phyloP scores from a whole-genome alignment of 371 early-diverging fungal genomes.

The Rhizopus delemar region DNA sequence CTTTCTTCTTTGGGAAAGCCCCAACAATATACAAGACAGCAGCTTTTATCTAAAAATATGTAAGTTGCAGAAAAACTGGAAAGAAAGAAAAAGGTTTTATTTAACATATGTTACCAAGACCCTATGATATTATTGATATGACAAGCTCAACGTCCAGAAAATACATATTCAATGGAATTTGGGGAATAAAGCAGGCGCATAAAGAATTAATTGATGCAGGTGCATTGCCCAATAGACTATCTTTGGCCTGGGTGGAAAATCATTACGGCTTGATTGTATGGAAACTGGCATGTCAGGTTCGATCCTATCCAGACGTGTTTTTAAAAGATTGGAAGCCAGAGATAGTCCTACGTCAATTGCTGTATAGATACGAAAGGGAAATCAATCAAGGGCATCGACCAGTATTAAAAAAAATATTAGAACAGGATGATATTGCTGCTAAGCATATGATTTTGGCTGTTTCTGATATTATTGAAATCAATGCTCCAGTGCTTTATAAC shows the following conservation, averaged over 20 bases:
- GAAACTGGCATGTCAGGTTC: slow-evolving; percentile 67
- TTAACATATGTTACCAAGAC: not conserved
- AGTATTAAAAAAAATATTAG: slow-evolving; percentile 66
- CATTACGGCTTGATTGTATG: slow-evolving; percentile 75
- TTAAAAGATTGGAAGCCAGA: slow-evolving; percentile 45
- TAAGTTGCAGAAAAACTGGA: slow-evolving; percentile 5
- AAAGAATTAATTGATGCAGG: slow-evolving; percentile 43
- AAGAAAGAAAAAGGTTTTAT: too few species aligned
- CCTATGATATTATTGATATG: slow-evolving; percentile 33
- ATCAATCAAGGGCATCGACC: slow-evolving; percentile 69
- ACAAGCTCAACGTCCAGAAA: slow-evolving; percentile 27
- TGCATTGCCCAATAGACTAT: slow-evolving; percentile 35
- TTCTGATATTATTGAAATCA: slow-evolving; percentile 47
- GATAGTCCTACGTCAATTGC: slow-evolving; percentile 60
- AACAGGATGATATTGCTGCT: slow-evolving; percentile 65
- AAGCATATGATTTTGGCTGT: slow-evolving; percentile 71
- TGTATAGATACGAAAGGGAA: slow-evolving; percentile 72
- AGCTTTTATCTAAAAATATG: slow-evolving; percentile 24
- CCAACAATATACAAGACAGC: slow-evolving; percentile 10
- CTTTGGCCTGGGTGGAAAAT: slow-evolving; percentile 66
- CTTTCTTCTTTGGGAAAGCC: slow-evolving; percentile 28
- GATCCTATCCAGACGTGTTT: slow-evolving; percentile 57
- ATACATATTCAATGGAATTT: slow-evolving; percentile 31
- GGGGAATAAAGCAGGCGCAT: slow-evolving; percentile 54
- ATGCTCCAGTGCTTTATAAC: slow-evolving; percentile 6